Conservation (phyloP, 1,139 yeast species). For the Geotrichum histeridarum region DNA sequence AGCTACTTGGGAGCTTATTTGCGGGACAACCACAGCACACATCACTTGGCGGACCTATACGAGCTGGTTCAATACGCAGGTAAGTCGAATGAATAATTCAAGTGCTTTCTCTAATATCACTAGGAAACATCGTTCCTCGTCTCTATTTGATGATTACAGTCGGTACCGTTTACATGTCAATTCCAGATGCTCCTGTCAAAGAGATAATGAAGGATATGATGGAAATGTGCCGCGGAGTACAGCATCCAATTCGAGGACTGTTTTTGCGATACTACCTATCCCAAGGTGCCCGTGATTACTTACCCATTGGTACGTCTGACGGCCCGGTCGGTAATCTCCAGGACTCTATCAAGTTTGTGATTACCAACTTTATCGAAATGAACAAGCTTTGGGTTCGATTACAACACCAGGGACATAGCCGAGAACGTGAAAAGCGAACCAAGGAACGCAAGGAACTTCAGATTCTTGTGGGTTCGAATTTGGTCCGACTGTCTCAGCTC, state of each 20-base stretch:
- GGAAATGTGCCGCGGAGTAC: constrained; percentile 98
- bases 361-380: constrained; percentile 91
- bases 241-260: constrained; percentile 82
- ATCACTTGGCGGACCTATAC: constrained; percentile 83
- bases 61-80: constrained; percentile 92
- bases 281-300: constrained; percentile 71
- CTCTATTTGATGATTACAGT: constrained; percentile 91
- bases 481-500: constrained; percentile 82
- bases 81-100: constrained; percentile 6
- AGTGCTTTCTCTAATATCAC: constrained; percentile 11
- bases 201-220: constrained; percentile 94
- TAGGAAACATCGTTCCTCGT: constrained; percentile 74
- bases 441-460: constrained; percentile 84
- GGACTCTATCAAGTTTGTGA: constrained; percentile 67
- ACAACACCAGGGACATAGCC: constrained; percentile 92
- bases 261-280: constrained; percentile 83
- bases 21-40: constrained; percentile 60
- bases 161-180: constrained; percentile 81
- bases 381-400: constrained; percentile 94
- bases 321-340: constrained; percentile 47
- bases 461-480: constrained; percentile 85
- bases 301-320: constrained; percentile 43
- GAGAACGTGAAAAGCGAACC: constrained; percentile 69
- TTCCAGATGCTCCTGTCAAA: constrained; percentile 71
- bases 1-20: constrained; percentile 63